These are phyloP conservation scores for Emergomyces orientalis DNA, from an alignment of 2,329 filamentous ascomycete species.

Conservation along the genomic window DNA sequence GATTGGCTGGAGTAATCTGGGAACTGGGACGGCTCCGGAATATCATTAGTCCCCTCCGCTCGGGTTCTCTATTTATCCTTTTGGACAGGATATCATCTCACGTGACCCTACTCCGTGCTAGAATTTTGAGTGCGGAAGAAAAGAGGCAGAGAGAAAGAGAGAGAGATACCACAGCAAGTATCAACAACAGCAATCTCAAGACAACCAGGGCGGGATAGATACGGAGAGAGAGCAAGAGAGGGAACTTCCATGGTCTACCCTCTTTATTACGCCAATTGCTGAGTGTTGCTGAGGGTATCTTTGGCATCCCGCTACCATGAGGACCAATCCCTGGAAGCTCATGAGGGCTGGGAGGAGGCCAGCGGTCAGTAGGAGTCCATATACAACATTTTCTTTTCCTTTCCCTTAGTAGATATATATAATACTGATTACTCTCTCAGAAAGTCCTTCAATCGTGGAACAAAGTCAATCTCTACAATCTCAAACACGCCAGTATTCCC, in stretches of 20 bases:
- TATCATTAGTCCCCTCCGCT: background rate
- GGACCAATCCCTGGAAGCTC: slow-evolving; percentile 3
- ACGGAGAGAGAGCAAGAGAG: slow-evolving; percentile 7
- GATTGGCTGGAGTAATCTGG: slow-evolving; percentile 12
- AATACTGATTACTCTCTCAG: slow-evolving; percentile 38
- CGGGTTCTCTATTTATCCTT: background rate
- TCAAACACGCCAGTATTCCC: slow-evolving; percentile 48
- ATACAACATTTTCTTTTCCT: background rate
- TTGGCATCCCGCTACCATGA: slow-evolving; percentile 1
- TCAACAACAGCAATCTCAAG: background rate
- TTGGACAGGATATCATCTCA: background rate
- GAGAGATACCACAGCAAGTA: background rate
- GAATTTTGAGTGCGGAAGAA: slow-evolving; percentile 12
- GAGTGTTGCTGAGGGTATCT: background rate
- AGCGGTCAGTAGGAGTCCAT: slow-evolving; percentile 3
- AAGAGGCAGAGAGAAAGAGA: background rate
- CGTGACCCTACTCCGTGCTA: slow-evolving; percentile 6
- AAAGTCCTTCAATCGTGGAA: slow-evolving; percentile 95
- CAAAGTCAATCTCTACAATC: slow-evolving; percentile 93
- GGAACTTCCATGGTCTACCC: slow-evolving; percentile 11
- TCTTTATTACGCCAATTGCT: background rate
- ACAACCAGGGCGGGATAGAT: background rate
- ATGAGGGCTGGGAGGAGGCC: background rate
- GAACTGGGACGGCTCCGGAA: background rate
- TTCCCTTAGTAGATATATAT: background rate